phyloP scores from a whole-genome alignment of 108 stramenopile species.

The Fistulifera pelliculosa region DNA sequence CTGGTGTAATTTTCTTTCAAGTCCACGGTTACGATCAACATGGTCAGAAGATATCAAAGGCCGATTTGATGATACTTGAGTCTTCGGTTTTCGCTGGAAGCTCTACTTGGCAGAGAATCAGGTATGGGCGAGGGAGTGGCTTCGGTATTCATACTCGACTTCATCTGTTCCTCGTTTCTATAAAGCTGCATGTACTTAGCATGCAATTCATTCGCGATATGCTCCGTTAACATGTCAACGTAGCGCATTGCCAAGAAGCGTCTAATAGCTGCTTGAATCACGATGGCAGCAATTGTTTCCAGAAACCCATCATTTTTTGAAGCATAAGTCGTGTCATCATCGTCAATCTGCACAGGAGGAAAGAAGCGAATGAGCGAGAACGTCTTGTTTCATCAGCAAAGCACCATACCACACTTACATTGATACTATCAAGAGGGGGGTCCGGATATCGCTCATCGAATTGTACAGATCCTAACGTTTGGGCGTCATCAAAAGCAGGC shows the following conservation, averaged over 20 bases:
- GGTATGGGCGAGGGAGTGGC: too few species aligned
- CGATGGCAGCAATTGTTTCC: slow-evolving; percentile 67
- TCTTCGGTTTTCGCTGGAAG: neutral
- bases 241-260: slow-evolving; percentile 41
- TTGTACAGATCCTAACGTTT: too few species aligned
- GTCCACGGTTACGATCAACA: too few species aligned
- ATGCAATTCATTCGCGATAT: slow-evolving; percentile 5
- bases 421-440: too few species aligned
- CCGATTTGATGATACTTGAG: neutral
- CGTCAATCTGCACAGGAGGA: neutral
- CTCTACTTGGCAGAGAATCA: too few species aligned
- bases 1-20: neutral
- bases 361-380: too few species aligned
- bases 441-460: too few species aligned
- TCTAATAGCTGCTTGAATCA: slow-evolving; percentile 66
- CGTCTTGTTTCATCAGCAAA: too few species aligned
- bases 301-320: slow-evolving; percentile 37
- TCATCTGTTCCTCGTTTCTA: slow-evolving; percentile 17
- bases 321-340: neutral
- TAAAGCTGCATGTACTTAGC: neutral
- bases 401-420: too few species aligned
- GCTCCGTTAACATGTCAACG: slow-evolving; percentile 20
- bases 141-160: too few species aligned
- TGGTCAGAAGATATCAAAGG: neutral
- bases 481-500: too few species aligned